A percentile compares a stretch with the other conserved stretches of the same genome.
phyloP scores from a whole-genome alignment of 2,329 filamentous ascomycete genomes.

The Neurospora sp. region DNA sequence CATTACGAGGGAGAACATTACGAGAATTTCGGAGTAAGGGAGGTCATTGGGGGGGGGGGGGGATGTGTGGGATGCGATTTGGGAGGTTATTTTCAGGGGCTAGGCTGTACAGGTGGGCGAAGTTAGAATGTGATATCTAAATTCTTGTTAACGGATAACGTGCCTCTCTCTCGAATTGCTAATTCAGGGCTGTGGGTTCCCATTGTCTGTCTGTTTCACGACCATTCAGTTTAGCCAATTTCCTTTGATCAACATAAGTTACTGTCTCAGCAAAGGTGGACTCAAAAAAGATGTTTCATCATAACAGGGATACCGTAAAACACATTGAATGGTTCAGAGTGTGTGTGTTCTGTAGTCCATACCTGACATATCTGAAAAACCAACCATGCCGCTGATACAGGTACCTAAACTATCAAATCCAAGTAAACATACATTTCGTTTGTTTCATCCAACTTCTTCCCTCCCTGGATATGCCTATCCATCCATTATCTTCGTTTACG shows the following conservation, averaged over 20 bases:
- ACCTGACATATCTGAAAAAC: neutral
- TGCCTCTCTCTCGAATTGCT: neutral
- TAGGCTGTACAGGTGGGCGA: neutral
- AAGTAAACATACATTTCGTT: neutral
- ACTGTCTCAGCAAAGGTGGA: neutral
- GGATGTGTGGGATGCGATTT: neutral
- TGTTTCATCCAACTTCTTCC: neutral
- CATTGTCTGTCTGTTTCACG: neutral
- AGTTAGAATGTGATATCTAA: neutral
- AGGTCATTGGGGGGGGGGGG: neutral
- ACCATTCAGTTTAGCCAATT: neutral
- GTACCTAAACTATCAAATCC: neutral
- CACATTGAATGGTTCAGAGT: neutral
- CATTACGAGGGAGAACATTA: conserved; percentile 62
- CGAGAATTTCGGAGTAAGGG: conserved; percentile 31
- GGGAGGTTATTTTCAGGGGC: neutral
- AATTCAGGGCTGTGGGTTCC: neutral
- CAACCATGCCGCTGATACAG: neutral
- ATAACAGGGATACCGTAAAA: neutral
- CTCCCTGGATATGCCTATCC: neutral
- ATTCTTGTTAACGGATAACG: neutral
- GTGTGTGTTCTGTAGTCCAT: neutral
- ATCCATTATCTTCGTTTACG: neutral
- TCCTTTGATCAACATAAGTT: neutral
- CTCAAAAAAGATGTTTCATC: neutral